phyloP scores from a whole-genome alignment of 768 basidiomycete genomes.

The Postia placenta region DNA sequence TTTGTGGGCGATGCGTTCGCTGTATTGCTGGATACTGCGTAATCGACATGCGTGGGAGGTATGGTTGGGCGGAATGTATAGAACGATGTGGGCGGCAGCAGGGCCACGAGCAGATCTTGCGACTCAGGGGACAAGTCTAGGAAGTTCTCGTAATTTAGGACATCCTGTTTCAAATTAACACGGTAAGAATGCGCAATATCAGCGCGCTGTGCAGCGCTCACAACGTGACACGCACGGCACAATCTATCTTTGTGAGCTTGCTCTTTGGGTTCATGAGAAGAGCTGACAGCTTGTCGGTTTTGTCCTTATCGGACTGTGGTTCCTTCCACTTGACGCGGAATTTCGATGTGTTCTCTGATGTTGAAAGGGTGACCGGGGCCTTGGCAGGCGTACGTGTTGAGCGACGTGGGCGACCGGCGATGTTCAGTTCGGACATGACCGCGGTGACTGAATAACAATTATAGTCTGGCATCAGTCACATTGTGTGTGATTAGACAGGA shows the following conservation, averaged over 20 bases:
- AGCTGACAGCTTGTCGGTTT: slow-evolving; percentile 30
- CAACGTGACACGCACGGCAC: slow-evolving; percentile 31
- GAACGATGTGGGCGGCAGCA: slow-evolving; percentile 26
- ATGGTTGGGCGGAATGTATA: slow-evolving; percentile 13
- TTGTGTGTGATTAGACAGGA: too few species aligned
- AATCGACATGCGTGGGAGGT: slow-evolving; percentile 21
- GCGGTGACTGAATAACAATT: too few species aligned
- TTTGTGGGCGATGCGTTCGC: not conserved
- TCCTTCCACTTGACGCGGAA: not conserved
- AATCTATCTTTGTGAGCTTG: slow-evolving; percentile 40
- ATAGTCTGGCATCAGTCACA: too few species aligned
- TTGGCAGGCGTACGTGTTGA: slow-evolving; percentile 2
- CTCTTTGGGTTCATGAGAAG: slow-evolving; percentile 45
- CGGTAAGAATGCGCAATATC: not conserved
- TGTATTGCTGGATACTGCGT: not conserved
- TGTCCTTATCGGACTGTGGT: slow-evolving; percentile 11
- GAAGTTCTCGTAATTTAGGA: slow-evolving; percentile 19
- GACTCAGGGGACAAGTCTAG: slow-evolving; percentile 21
- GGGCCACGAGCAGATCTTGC: slow-evolving; percentile 16
- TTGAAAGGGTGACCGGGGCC: not conserved
- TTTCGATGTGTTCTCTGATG: not conserved
- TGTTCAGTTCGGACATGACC: not conserved
- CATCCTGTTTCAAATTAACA: slow-evolving; percentile 8
- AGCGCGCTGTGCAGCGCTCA: not conserved
- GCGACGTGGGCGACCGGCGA: slow-evolving; percentile 3